Evolutionary conservation across 2,329 filamentous ascomycete genomes (phyloP).

Genomic region (Coniochaeta sp.): DNA sequence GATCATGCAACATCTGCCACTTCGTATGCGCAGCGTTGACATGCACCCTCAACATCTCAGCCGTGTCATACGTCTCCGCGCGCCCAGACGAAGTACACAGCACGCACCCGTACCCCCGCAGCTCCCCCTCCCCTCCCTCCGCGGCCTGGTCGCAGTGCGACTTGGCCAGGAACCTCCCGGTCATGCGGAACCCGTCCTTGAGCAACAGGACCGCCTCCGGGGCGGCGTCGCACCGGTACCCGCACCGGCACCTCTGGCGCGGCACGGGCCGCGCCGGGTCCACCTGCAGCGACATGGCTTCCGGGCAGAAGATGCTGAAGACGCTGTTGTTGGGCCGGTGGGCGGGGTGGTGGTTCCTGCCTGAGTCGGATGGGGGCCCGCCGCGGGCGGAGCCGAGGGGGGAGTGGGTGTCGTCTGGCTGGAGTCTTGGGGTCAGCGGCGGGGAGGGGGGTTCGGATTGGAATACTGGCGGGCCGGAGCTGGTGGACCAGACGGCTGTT

Average conservation of each 20-base stretch:
- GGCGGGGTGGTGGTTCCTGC: constrained; percentile 3
- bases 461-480: constrained; percentile 16
- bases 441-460: constrained; percentile 16
- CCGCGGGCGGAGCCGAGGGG: neutral
- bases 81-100: constrained; percentile 28
- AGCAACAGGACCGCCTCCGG: constrained; percentile 15
- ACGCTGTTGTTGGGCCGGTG: constrained; percentile 26
- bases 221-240: constrained; percentile 23
- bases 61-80: constrained; percentile 23
- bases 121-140: constrained; percentile 11
- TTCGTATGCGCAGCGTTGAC: constrained; percentile 29
- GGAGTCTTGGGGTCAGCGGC: constrained; percentile 10
- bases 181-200: constrained; percentile 31
- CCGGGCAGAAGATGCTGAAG: constrained; percentile 30
- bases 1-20: constrained; percentile 34
- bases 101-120: constrained; percentile 26
- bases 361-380: neutral
- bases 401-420: constrained; percentile 1
- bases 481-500: constrained; percentile 15
- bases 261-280: constrained; percentile 20
- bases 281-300: constrained; percentile 30
- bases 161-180: constrained; percentile 30
- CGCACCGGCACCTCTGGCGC: constrained; percentile 21
- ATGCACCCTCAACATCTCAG: constrained; percentile 23
- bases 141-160: constrained; percentile 21